These are phyloP conservation scores for Miamiensis avidus DNA, from an alignment of 169 alveolate species.

Conservation along the genomic window DNA sequence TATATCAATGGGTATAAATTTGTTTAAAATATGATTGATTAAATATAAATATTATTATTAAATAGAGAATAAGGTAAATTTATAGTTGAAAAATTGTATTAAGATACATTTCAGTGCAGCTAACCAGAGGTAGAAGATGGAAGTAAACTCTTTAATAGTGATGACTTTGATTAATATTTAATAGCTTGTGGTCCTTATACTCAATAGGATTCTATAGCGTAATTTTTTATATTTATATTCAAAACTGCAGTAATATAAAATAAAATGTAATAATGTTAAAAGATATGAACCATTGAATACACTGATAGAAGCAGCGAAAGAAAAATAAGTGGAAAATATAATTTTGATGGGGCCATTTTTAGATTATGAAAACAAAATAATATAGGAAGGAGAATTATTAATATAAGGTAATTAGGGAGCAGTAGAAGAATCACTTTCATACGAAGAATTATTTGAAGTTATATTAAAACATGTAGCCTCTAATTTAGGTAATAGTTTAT, in stretches of 20 bases:
- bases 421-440: not conserved
- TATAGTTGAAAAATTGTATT: no score
- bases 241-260: no score
- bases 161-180: not conserved
- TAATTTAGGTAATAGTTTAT: no score
- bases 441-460: not conserved
- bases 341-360: not conserved
- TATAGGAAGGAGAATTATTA: not conserved
- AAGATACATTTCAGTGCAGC: no score
- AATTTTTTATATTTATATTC: no score
- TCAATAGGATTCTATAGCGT: not conserved
- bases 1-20: not conserved
- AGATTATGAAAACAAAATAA: not conserved
- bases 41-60: no score
- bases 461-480: not conserved
- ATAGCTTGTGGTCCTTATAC: not conserved
- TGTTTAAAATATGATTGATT: no score
- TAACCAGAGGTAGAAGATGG: no score
- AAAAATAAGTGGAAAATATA: not conserved
- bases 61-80: no score
- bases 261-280: no score
- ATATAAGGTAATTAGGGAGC: not conserved
- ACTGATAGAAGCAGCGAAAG: not conserved
- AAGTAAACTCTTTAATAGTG: not conserved
- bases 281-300: not conserved